Conservation (phyloP, 176 grass and related monocot genomes). For the Raddia distichophylla region DNA sequence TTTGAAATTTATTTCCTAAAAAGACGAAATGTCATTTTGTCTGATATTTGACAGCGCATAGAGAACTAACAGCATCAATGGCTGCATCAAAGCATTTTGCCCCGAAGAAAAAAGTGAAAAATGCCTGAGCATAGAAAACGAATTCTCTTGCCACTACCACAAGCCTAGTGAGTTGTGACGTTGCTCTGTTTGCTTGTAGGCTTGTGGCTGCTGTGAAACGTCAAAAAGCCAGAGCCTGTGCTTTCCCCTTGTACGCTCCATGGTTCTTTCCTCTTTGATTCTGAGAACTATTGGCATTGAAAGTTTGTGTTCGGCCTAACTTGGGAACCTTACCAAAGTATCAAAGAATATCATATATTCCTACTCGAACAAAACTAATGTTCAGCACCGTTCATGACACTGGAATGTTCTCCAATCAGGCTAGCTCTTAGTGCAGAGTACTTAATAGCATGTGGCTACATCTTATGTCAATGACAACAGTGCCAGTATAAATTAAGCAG, state of each 20-base stretch:
- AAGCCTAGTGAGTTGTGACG: not conserved
- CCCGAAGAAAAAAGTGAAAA: not conserved
- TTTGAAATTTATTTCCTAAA: no score
- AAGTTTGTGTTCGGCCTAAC: conserved; percentile 11
- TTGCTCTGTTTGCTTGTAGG: not conserved
- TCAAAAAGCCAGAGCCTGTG: not conserved
- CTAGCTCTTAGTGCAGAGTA: not conserved
- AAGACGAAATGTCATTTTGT: no score
- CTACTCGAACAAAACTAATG: not conserved
- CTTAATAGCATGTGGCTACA: not conserved
- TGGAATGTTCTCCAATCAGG: not conserved
- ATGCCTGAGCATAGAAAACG: not conserved
- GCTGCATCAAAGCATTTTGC: conserved; percentile 14
- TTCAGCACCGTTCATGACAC: not conserved
- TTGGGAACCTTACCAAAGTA: not conserved
- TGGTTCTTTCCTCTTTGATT: conserved; percentile 14
- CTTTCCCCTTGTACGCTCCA: not conserved
- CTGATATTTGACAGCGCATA: no score
- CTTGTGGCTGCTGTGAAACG: not conserved
- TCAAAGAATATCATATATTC: not conserved
- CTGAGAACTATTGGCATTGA: not conserved
- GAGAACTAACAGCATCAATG: not conserved
- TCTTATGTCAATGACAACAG: not conserved
- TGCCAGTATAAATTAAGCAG: not conserved
- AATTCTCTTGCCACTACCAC: not conserved